Evolutionary conservation across 2,329 filamentous ascomycete genomes (phyloP), one percentile per base, ranked within the genome.

Genomic region (Fusarium paranaense): DNA sequence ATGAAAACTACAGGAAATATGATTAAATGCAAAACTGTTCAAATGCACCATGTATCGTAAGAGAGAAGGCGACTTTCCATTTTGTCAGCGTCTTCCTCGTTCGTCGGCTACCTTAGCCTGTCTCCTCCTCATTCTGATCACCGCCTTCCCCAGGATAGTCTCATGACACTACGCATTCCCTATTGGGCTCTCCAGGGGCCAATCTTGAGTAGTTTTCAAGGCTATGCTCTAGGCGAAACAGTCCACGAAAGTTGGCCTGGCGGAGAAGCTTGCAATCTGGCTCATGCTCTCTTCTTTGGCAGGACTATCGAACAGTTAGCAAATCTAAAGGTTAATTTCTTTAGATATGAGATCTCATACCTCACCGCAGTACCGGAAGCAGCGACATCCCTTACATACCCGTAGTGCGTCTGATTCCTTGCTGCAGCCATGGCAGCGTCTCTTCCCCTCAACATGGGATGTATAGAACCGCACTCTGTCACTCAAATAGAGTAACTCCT

Each of bases 401-500:
- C 45, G 58, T 30, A 72, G 2, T 3, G 33, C 57, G 0, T 14
- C 16, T 0, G 62, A 37, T 9, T 58, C 40, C 25, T 65, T 62
- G 8, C 63, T 38, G 45, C 75, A 77, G 8, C 70, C 72, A 5
- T 75, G 70, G 14, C 75, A 77, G 20, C 37, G 56, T 35, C 59
- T 67, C 38, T 20, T 64, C 6, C 45, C 56, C 8, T 67, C 4
- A 5, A 10, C 25, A 8, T 56, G 9, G 4, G 35, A 38, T 3
- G 67, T 56, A 6, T 69, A 64, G 25, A 6, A 2, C 30, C 66
- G 59, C 1, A 76, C 32, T 7, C 47, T 64, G 54, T 76, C 72
- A 37, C 42, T 74, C 22, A 76, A 33, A 2, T n/a, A 13, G 16
- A 77, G 56, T 16, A 77, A 9, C 0, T 56, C 9, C 1, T 62